Percentiles rank a stretch among this genome's conserved stretches.
phyloP scores from a whole-genome alignment of 139 green algal species.

The Dunaliella primolecta region DNA sequence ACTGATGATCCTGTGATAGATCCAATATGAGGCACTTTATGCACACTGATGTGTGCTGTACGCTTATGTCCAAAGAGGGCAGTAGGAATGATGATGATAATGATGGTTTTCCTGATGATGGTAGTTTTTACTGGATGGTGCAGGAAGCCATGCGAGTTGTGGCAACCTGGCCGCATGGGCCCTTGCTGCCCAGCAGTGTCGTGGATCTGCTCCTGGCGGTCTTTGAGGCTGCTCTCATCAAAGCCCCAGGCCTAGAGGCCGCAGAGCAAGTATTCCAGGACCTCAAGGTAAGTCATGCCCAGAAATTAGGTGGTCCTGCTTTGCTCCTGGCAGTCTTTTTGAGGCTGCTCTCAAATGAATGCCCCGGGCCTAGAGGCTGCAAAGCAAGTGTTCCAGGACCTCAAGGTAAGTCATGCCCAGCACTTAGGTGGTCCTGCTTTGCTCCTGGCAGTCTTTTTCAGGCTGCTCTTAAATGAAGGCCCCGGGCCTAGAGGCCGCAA shows the following conservation, averaged over 20 bases:
- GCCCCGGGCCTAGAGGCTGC: conserved; percentile 20
- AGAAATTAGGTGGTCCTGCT: not conserved
- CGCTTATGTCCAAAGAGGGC: too few relatives aligned
- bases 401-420: not conserved
- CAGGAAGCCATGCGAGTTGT: conserved; percentile 21
- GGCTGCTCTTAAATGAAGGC: conserved; percentile 21
- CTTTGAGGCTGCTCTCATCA: conserved; percentile 28
- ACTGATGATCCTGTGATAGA: too few relatives aligned
- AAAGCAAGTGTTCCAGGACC: not conserved
- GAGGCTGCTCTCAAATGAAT: conserved; percentile 24
- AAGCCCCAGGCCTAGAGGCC: conserved; percentile 17
- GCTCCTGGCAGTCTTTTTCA: conserved; percentile 28
- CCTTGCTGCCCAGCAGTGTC: not conserved
- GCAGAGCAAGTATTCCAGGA: not conserved
- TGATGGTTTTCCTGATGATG: too few relatives aligned
- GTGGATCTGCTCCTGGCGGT: not conserved
- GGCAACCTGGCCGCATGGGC: not conserved
- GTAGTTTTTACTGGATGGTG: too few relatives aligned
- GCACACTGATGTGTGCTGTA: too few relatives aligned
- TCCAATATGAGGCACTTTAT: too few relatives aligned
- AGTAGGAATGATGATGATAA: too few relatives aligned
- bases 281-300: not conserved
- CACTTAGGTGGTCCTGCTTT: not conserved
- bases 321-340: conserved; percentile 17
- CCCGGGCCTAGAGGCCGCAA: conserved; percentile 15